A percentile compares a stretch with the other conserved stretches of the same genome.
Conservation (phyloP, 2,329 filamentous ascomycete genomes). For the Aspergillus sp. region DNA sequence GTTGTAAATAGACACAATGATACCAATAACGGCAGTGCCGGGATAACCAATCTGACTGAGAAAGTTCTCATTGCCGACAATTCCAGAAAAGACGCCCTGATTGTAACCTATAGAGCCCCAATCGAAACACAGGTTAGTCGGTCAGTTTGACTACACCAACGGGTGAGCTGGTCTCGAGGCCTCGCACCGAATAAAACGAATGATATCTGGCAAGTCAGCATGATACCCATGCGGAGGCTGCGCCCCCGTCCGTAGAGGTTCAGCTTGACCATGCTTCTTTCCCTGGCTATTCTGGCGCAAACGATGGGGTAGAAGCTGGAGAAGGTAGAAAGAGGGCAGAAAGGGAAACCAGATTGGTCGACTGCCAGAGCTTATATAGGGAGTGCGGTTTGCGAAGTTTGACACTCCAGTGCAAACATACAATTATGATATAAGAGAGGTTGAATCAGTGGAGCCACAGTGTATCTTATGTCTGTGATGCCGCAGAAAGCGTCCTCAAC, state of each 20-base stretch:
- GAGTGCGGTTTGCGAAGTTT: background rate
- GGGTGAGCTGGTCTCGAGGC: background rate
- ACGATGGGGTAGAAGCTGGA: background rate
- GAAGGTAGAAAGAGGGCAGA: background rate
- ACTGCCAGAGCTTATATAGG: background rate
- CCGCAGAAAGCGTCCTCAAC: background rate
- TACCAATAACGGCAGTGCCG: slow-evolving; percentile 37
- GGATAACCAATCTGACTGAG: slow-evolving; percentile 41
- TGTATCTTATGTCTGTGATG: background rate
- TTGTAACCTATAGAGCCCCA: slow-evolving; percentile 42
- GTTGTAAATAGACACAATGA: slow-evolving; percentile 47
- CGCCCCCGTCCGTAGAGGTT: slow-evolving; percentile 27
- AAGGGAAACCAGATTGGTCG: background rate
- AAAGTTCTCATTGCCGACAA: slow-evolving; percentile 48
- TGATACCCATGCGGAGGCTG: slow-evolving; percentile 25
- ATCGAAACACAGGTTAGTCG: background rate
- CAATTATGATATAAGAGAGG: slow-evolving; percentile 3
- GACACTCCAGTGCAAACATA: slow-evolving; percentile 20
- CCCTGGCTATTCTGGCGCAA: background rate
- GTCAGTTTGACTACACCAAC: background rate
- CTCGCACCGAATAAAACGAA: slow-evolving; percentile 27
- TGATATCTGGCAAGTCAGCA: slow-evolving; percentile 24
- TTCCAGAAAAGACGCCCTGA: slow-evolving; percentile 50
- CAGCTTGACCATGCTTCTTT: slow-evolving; percentile 19
- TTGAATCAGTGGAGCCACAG: background rate